These are phyloP conservation scores for Aspergillus mulundensis DNA, from an alignment of 495 filamentous ascomycete species.

Conservation along the genomic window DNA sequence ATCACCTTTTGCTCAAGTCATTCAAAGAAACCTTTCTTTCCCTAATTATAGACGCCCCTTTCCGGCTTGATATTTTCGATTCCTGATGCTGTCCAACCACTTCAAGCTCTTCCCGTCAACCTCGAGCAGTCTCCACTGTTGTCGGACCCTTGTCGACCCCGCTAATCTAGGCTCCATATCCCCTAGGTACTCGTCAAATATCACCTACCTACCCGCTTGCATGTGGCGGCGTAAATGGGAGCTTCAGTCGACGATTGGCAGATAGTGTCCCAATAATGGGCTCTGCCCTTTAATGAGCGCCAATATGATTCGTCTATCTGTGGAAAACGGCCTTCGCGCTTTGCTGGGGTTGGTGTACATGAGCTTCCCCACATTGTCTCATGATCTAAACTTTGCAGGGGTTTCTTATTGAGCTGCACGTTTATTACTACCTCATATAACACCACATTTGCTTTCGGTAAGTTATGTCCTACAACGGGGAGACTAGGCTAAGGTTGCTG, in stretches of 20 bases:
- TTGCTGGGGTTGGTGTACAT: constrained; percentile 34
- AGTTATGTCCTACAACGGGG: constrained; percentile 11
- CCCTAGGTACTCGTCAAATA: not conserved
- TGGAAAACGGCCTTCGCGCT: constrained; percentile 34
- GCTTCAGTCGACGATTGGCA: not conserved
- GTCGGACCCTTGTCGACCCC: not conserved
- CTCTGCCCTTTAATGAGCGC: constrained; percentile 6
- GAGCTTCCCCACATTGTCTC: not conserved
- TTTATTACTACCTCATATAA: constrained; percentile 34
- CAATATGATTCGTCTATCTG: constrained; percentile 31
- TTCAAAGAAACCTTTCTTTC: not conserved
- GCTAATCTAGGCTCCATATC: not conserved
- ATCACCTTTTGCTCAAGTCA: not conserved
- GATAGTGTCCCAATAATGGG: constrained; percentile 13
- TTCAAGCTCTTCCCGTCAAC: not conserved
- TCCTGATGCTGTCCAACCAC: not conserved
- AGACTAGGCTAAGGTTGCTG: not conserved
- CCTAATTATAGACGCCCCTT: not conserved
- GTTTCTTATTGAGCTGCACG: constrained; percentile 33
- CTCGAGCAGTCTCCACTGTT: not conserved
- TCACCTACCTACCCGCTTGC: not conserved
- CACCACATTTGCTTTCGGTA: constrained; percentile 42
- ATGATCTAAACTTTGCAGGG: constrained; percentile 18
- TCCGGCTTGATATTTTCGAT: not conserved
- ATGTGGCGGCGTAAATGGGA: constrained; percentile 5